phyloP scores from a whole-genome alignment of 164 flowering plant species.

The Sedum album region DNA sequence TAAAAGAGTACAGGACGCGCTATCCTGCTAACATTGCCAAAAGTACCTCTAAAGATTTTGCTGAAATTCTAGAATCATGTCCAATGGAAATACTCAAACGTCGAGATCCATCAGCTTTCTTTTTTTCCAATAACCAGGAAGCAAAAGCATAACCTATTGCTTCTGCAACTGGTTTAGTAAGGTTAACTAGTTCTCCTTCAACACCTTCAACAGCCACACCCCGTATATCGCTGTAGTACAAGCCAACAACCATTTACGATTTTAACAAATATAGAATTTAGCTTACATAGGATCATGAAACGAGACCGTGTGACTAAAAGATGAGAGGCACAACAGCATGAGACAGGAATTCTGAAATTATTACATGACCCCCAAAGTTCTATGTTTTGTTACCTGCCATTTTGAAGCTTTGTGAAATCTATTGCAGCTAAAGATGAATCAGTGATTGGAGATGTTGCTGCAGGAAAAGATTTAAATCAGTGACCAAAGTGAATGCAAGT shows the following conservation, averaged over 20 bases:
- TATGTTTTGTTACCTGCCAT: conserved; percentile 65
- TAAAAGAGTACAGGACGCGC: not conserved
- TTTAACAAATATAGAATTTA: not conserved
- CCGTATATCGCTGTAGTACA: conserved; percentile 75
- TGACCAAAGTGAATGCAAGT: not conserved
- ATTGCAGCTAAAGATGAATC: conserved; percentile 43
- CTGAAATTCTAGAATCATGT: conserved; percentile 96
- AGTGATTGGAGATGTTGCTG: conserved; percentile 56
- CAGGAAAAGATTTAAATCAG: conserved; percentile 12
- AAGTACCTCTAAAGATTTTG: conserved; percentile 63
- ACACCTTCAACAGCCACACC: conserved; percentile 97
- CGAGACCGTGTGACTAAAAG: not conserved
- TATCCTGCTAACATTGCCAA: not conserved
- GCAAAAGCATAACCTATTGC: conserved; percentile 95
- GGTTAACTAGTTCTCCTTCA: conserved; percentile 86
- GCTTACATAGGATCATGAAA: not conserved
- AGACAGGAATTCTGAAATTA: not conserved
- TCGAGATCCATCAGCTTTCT: conserved; percentile 44
- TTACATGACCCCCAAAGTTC: not conserved
- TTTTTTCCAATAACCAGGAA: conserved; percentile 75
- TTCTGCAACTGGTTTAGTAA: conserved; percentile 83
- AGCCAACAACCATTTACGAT: not conserved
- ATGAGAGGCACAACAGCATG: not conserved
- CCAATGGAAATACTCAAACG: conserved; percentile 76
- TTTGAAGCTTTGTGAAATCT: conserved; percentile 90